phyloP scores from a whole-genome alignment of 345 rosid species.

The Combretum micranthum region DNA sequence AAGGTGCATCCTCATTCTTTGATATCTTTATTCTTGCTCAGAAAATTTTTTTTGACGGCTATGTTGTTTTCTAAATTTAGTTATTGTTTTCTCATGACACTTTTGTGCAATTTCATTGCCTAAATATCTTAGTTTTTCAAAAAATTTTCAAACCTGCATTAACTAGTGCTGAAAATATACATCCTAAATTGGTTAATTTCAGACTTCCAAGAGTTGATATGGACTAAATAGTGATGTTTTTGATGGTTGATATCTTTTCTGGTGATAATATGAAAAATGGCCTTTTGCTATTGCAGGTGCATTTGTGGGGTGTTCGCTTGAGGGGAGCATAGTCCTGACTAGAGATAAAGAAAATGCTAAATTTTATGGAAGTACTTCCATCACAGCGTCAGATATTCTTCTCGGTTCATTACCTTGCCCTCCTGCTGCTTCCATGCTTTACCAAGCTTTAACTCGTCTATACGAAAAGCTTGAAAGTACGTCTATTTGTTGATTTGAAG shows the following conservation, averaged over 20 bases:
- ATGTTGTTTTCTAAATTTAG: no score
- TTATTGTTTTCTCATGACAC: no score
- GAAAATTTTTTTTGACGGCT: neutral
- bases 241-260: no score
- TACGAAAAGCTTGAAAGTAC: slow-evolving; percentile 11
- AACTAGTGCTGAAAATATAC: no score
- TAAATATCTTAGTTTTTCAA: no score
- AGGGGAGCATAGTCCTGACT: slow-evolving; percentile 13
- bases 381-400: slow-evolving; percentile 17
- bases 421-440: slow-evolving; percentile 18
- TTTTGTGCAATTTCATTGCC: no score
- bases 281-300: slow-evolving; percentile 13
- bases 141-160: no score
- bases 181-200: no score
- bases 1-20: slow-evolving; percentile 6
- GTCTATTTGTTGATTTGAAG: no score
- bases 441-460: slow-evolving; percentile 11
- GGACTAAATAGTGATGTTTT: no score
- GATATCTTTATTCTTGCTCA: neutral
- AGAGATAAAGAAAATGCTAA: slow-evolving; percentile 13
- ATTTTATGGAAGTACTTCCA: slow-evolving; percentile 13
- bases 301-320: slow-evolving; percentile 21
- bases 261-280: neutral
- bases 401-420: slow-evolving; percentile 17
- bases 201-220: no score